These are phyloP conservation scores for Colletotrichum viniferum DNA, from an alignment of 2,329 filamentous ascomycete species.

Conservation along the genomic window DNA sequence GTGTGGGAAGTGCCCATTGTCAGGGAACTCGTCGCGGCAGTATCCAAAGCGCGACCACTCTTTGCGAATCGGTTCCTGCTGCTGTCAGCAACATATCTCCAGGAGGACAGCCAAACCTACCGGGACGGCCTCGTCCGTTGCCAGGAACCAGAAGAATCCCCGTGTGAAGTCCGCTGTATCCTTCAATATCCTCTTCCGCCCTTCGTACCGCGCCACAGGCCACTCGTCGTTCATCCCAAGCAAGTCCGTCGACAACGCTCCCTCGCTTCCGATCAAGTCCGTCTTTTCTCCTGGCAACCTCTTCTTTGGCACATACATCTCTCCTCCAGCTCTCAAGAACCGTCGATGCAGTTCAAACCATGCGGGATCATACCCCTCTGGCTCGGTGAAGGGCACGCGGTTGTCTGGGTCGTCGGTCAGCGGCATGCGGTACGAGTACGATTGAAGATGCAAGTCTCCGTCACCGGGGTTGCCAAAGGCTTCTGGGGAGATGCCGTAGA, in stretches of 20 bases:
- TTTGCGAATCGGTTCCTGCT: conserved; percentile 18
- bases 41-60: conserved; percentile 27
- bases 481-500: conserved; percentile 23
- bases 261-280: conserved; percentile 23
- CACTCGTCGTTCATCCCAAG: conserved; percentile 26
- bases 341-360: conserved; percentile 22
- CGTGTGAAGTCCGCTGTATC: conserved; percentile 22
- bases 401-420: conserved; percentile 20
- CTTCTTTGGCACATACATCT: conserved; percentile 17
- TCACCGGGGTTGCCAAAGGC: conserved; percentile 17
- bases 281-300: conserved; percentile 22
- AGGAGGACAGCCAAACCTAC: background rate
- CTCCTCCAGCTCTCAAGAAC: conserved; percentile 3
- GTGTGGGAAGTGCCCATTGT: conserved; percentile 29
- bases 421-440: conserved; percentile 25
- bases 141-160: conserved; percentile 23
- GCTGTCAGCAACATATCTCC: fast-evolving
- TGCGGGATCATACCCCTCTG: conserved; percentile 23
- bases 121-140: conserved; percentile 19
- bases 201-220: conserved; percentile 5
- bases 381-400: conserved; percentile 19
- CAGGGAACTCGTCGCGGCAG: conserved; percentile 28
- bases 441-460: conserved; percentile 24
- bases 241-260: conserved; percentile 24
- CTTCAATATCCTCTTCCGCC: conserved; percentile 16